Percentiles rank a stretch among this genome's conserved stretches.
These are phyloP conservation scores for Venturia aucupariae DNA, from an alignment of 2,329 filamentous ascomycete species.

Conservation along the genomic window DNA sequence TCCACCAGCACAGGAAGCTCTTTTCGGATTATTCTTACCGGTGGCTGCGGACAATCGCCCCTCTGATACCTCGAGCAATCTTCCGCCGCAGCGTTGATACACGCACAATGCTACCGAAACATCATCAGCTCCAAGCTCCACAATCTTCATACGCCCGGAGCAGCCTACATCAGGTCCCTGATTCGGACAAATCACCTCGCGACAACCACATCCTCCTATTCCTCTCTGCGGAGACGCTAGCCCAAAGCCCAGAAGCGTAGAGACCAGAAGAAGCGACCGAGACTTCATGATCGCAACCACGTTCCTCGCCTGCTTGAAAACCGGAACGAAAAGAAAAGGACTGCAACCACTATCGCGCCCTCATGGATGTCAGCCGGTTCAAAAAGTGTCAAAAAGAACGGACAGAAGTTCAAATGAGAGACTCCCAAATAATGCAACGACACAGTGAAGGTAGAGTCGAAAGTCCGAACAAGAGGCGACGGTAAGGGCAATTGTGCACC, in stretches of 20 bases:
- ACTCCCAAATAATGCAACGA: background rate
- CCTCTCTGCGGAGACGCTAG: background rate
- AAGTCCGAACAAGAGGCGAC: background rate
- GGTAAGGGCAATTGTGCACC: background rate
- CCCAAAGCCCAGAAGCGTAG: background rate
- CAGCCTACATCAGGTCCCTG: slow-evolving; percentile 11
- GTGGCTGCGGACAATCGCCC: slow-evolving; percentile 4
- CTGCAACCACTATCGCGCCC: background rate
- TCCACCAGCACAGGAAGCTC: background rate
- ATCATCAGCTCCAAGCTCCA: background rate
- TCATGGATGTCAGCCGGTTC: background rate
- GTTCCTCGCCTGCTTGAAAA: background rate
- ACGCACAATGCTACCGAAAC: slow-evolving; percentile 10
- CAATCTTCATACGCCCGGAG: background rate
- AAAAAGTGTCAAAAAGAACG: background rate
- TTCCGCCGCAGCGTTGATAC: slow-evolving; percentile 10
- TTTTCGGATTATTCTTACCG: background rate
- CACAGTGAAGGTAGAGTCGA: background rate
- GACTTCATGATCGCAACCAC: slow-evolving; percentile 3
- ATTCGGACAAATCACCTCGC: slow-evolving; percentile 12
- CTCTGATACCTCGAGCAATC: slow-evolving; percentile 9
- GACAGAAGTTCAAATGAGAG: background rate
- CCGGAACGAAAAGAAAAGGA: background rate
- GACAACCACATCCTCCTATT: slow-evolving; percentile 2
- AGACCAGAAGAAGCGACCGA: background rate